phyloP scores from a whole-genome alignment of 1,139 yeast genomes.

The Yamadazyma membranifaciens region DNA sequence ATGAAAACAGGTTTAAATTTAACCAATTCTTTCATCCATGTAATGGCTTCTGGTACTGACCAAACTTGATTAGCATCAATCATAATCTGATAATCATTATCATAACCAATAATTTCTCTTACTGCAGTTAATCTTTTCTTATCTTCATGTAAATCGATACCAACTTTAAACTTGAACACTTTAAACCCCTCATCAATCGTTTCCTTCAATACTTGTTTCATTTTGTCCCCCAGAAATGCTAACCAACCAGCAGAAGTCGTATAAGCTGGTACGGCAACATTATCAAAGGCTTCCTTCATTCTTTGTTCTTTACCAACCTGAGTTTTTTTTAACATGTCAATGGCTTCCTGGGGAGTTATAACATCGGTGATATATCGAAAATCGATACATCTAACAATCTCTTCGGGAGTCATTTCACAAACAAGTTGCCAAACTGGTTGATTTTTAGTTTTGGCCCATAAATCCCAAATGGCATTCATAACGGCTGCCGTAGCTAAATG shows the following conservation, averaged over 20 bases:
- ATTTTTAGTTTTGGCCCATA: constrained; percentile 32
- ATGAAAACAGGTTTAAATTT: constrained; percentile 37
- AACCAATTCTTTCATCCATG: constrained; percentile 31
- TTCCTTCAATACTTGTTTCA: constrained; percentile 23
- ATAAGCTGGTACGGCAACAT: constrained; percentile 41
- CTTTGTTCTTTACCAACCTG: constrained; percentile 24
- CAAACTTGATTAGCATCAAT: constrained; percentile 32
- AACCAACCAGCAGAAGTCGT: constrained; percentile 47
- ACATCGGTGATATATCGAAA: constrained; percentile 40
- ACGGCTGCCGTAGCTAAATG: constrained; percentile 25
- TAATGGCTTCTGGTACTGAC: constrained; percentile 40
- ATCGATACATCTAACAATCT: constrained; percentile 40
- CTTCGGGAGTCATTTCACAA: constrained; percentile 39
- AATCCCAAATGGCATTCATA: constrained; percentile 37
- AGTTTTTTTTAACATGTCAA: constrained; percentile 25
- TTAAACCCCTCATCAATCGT: constrained; percentile 36
- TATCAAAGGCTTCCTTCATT: constrained; percentile 27
- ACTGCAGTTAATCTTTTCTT: constrained; percentile 29
- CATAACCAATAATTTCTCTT: constrained; percentile 35
- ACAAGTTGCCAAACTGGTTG: constrained; percentile 39
- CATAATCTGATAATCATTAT: constrained; percentile 29
- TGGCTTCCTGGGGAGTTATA: constrained; percentile 35
- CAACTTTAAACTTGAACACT: constrained; percentile 41
- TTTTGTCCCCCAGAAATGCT: constrained; percentile 40
- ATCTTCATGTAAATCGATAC: constrained; percentile 33